phyloP scores from a whole-genome alignment of 306 rosid genomes.

The Fragaria vesca region DNA sequence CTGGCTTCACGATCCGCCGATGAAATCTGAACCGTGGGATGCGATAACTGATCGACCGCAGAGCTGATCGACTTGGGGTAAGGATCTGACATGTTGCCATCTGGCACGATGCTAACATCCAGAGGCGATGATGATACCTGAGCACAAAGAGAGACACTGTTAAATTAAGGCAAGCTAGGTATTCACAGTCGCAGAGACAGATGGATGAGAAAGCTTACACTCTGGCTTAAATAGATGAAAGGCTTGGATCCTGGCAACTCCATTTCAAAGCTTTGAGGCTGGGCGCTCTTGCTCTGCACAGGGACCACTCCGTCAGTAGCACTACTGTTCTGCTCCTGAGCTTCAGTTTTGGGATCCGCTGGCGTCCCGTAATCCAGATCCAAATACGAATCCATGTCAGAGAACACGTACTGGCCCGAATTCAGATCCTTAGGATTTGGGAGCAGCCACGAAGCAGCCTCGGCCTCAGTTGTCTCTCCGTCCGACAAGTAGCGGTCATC shows the following conservation, averaged over 20 bases:
- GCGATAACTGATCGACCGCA: constrained; percentile 17
- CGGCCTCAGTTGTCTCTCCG: constrained; percentile 53
- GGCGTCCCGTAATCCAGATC: constrained; percentile 63
- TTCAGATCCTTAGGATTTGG: constrained; percentile 65
- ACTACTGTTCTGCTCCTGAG: constrained; percentile 58
- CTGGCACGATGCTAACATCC: constrained; percentile 86
- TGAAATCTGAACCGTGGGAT: constrained; percentile 49
- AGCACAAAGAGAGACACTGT: not conserved
- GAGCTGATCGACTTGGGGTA: constrained; percentile 31
- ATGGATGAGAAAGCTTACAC: constrained; percentile 43
- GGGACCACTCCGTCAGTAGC: constrained; percentile 85
- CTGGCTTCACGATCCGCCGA: constrained; percentile 86
- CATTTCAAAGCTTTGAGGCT: constrained; percentile 37
- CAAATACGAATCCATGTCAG: constrained; percentile 76
- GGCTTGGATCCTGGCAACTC: constrained; percentile 53
- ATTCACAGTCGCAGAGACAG: too few species aligned
- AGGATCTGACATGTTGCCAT: constrained; percentile 51
- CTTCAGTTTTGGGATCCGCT: constrained; percentile 54
- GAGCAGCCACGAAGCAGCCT: constrained; percentile 93
- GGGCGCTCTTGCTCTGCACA: constrained; percentile 42
- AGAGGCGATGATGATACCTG: constrained; percentile 87
- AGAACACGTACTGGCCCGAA: constrained; percentile 46
- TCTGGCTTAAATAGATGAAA: constrained; percentile 62
- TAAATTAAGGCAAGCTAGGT: not conserved
- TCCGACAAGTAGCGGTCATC: constrained; percentile 57